These are phyloP conservation scores for Fusarium falciforme DNA, from an alignment of 2,329 filamentous ascomycete species.

Conservation along the genomic window DNA sequence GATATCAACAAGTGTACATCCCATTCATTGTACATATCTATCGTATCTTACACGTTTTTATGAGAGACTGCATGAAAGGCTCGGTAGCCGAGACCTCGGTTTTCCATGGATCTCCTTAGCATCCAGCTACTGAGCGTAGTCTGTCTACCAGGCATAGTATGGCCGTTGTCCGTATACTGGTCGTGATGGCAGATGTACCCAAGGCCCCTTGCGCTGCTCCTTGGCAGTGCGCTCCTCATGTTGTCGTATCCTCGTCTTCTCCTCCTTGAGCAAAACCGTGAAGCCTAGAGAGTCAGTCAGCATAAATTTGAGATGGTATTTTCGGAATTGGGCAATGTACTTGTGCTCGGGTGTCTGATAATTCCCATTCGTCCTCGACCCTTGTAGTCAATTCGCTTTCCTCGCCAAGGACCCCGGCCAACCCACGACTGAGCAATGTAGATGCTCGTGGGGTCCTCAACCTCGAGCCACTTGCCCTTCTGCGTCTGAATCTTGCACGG, in stretches of 20 bases:
- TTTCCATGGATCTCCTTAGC: slow-evolving; percentile 3
- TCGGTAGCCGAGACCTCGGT: not conserved
- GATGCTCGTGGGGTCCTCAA: slow-evolving; percentile 81
- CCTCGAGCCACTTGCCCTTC: slow-evolving; percentile 76
- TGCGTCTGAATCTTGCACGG: slow-evolving; percentile 74
- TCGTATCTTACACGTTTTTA: slow-evolving; percentile 51
- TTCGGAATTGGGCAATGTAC: slow-evolving; percentile 62
- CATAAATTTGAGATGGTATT: not conserved
- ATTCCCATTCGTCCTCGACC: slow-evolving; percentile 78
- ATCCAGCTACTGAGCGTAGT: slow-evolving; percentile 1
- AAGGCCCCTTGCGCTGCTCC: slow-evolving; percentile 79
- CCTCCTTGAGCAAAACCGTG: slow-evolving; percentile 88
- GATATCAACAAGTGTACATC: slow-evolving; percentile 38
- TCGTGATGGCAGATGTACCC: slow-evolving; percentile 89
- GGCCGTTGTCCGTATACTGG: slow-evolving; percentile 86
- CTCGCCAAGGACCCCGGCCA: slow-evolving; percentile 75
- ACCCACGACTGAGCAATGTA: slow-evolving; percentile 97
- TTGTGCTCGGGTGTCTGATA: slow-evolving; percentile 78
- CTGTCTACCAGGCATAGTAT: slow-evolving; percentile 86
- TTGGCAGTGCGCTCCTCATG: slow-evolving; percentile 82
- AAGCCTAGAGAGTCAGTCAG: slow-evolving; percentile 66
- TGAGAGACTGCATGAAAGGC: slow-evolving; percentile 33
- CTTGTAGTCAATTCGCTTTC: slow-evolving; percentile 72
- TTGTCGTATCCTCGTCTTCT: slow-evolving; percentile 86
- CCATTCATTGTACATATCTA: slow-evolving; percentile 52